These are phyloP conservation scores for Annulohypoxylon truncatum DNA, from an alignment of 2,329 filamentous ascomycete species.

Conservation along the genomic window DNA sequence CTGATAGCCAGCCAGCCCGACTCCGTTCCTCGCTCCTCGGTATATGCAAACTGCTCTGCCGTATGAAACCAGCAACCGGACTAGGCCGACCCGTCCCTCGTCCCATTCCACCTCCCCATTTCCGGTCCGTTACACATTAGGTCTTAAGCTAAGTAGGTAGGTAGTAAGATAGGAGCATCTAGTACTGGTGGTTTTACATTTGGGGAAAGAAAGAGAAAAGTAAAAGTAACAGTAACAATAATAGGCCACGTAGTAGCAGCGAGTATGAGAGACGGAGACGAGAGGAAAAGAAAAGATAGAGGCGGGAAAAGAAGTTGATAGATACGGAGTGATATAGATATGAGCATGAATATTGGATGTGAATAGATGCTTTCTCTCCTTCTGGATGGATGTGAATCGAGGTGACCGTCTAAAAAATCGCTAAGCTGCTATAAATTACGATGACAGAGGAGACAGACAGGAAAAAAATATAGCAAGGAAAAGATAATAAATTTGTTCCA, in stretches of 20 bases:
- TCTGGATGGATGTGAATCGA: constrained; percentile 43
- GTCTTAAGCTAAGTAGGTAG: constrained; percentile 8
- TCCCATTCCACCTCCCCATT: not conserved
- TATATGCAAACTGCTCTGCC: constrained; percentile 4
- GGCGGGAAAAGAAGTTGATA: not conserved
- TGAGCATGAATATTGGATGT: constrained; percentile 20
- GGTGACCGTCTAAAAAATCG: constrained; percentile 42
- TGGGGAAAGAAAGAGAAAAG: not conserved
- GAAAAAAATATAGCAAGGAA: constrained; percentile 14
- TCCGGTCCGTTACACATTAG: constrained; percentile 22
- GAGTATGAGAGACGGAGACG: not conserved
- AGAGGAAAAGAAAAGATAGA: not conserved
- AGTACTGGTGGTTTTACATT: constrained; percentile 17
- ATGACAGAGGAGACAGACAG: constrained; percentile 17
- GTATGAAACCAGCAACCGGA: constrained; percentile 1
- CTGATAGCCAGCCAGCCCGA: not conserved
- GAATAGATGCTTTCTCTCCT: constrained; percentile 29
- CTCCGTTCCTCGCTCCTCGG: constrained; percentile 1
- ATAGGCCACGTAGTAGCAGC: not conserved
- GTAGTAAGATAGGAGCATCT: constrained; percentile 3
- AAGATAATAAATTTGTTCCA: constrained; percentile 15
- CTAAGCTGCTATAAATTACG: constrained; percentile 39
- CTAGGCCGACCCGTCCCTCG: constrained; percentile 2
- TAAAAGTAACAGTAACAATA: not conserved
- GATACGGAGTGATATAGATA: constrained; percentile 1